Conservation (phyloP, 495 filamentous ascomycete genomes). For the Daldinia concentrica region DNA sequence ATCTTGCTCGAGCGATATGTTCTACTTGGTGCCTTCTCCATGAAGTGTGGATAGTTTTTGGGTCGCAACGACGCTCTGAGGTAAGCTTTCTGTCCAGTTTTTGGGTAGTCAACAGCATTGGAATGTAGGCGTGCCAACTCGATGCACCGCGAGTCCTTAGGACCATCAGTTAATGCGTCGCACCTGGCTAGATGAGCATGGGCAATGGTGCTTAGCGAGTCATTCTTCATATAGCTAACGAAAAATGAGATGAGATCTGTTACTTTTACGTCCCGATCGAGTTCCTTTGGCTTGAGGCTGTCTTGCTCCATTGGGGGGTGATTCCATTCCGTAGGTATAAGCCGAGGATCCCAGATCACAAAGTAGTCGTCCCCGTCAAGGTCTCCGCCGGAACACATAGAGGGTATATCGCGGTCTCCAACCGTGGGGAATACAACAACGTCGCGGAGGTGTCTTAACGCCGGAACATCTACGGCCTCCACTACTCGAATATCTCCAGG, state of each 20-base stretch:
- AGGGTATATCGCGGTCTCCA: conserved; percentile 84
- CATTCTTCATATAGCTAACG: conserved; percentile 92
- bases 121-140: conserved; percentile 85
- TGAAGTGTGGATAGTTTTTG: conserved; percentile 83
- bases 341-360: conserved; percentile 86
- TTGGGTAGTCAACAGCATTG: conserved; percentile 90
- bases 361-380: conserved; percentile 96
- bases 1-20: conserved; percentile 75
- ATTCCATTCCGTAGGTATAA: conserved; percentile 77
- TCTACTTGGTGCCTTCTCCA: conserved; percentile 73
- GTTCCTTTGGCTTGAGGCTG: conserved; percentile 57
- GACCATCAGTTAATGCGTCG: conserved; percentile 69
- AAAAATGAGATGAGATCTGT: conserved; percentile 85
- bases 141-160: conserved; percentile 74
- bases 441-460: conserved; percentile 77
- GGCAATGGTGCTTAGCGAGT: conserved; percentile 81
- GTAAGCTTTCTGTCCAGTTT: conserved; percentile 79
- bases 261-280: conserved; percentile 68
- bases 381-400: conserved; percentile 97
- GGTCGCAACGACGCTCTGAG: conserved; percentile 71
- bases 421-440: conserved; percentile 87
- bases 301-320: conserved; percentile 78
- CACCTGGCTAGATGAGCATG: conserved; percentile 83
- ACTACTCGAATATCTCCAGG: conserved; percentile 93
- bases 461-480: conserved; percentile 77